Conservation (phyloP, 176 grass and related monocot genomes). For the Chrysopogon serrulatus region DNA sequence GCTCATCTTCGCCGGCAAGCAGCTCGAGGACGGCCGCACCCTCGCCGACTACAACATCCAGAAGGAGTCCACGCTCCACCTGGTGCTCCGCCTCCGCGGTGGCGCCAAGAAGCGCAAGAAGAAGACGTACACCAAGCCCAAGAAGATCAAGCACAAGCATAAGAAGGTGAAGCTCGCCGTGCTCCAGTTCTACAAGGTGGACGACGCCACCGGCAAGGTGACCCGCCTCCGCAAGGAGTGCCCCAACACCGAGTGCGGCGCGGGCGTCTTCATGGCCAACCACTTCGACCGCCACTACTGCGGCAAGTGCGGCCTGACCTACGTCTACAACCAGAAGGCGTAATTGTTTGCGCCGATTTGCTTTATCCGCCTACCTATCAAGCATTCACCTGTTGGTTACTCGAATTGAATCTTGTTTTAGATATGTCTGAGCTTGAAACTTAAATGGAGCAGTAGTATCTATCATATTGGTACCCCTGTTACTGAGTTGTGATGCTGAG, state of each 20-base stretch:
- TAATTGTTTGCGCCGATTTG: conserved; percentile 1
- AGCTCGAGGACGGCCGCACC: conserved; percentile 77
- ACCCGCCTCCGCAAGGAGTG: conserved; percentile 78
- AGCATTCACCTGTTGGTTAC: conserved; percentile 11
- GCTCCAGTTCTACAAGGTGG: conserved; percentile 79
- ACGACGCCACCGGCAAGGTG: conserved; percentile 71
- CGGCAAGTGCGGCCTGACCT: conserved; percentile 86
- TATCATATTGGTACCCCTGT: conserved; percentile 21
- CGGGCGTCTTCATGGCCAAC: conserved; percentile 78
- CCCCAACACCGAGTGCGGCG: conserved; percentile 72
- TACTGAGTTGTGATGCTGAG: conserved; percentile 6
- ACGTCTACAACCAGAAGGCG: conserved; percentile 76
- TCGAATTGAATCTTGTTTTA: conserved; percentile 15
- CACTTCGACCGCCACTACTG: conserved; percentile 90
- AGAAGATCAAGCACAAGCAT: conserved; percentile 82
- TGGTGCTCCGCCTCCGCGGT: conserved; percentile 71
- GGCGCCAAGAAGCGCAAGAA: conserved; percentile 92
- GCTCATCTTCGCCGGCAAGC: conserved; percentile 84
- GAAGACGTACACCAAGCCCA: conserved; percentile 87
- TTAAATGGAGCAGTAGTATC: conserved; percentile 12
- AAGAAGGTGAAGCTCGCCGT: conserved; percentile 83
- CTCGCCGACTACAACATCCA: conserved; percentile 97
- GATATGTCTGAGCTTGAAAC: conserved; percentile 17
- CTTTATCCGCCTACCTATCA: conserved; percentile 4
- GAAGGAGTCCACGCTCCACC: conserved; percentile 78